Evolutionary conservation across 2,329 filamentous ascomycete genomes (phyloP).

Genomic region (Beauveria sp.): DNA sequence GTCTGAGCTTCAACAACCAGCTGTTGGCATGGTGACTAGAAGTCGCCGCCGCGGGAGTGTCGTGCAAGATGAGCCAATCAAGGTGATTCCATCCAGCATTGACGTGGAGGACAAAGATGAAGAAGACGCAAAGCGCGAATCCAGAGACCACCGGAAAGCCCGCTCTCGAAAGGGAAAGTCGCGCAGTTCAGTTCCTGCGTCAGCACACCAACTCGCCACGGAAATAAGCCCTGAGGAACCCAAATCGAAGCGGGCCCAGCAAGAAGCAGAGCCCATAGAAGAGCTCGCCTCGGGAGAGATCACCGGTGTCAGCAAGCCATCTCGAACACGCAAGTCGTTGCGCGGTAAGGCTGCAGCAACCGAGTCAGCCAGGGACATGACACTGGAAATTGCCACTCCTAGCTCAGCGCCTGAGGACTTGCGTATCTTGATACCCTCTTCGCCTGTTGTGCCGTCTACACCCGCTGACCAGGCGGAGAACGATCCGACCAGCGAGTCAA

Average conservation of each 20-base stretch:
- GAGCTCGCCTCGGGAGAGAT: not conserved
- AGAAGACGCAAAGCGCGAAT: not conserved
- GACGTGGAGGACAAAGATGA: not conserved
- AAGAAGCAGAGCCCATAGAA: not conserved
- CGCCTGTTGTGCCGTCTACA: not conserved
- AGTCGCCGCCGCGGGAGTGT: conserved; percentile 6
- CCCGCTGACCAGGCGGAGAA: not conserved
- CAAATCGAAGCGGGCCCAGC: not conserved
- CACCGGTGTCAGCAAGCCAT: not conserved
- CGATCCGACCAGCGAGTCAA: not conserved
- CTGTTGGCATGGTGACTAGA: conserved; percentile 8
- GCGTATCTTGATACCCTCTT: not conserved
- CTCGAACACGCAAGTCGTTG: conserved; percentile 2
- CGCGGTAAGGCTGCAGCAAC: conserved; percentile 3
- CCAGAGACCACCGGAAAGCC: not conserved
- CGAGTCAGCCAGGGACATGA: not conserved
- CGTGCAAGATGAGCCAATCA: not conserved
- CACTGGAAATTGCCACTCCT: not conserved
- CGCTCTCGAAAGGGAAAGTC: not conserved
- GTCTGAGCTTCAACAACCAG: not conserved
- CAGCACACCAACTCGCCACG: not conserved
- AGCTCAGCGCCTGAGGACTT: not conserved
- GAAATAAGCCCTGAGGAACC: not conserved
- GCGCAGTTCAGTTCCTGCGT: not conserved
- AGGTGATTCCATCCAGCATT: conserved; percentile 11